phyloP scores from a whole-genome alignment of 176 grass and related monocot genomes.

The Calamus simplicifolius region DNA sequence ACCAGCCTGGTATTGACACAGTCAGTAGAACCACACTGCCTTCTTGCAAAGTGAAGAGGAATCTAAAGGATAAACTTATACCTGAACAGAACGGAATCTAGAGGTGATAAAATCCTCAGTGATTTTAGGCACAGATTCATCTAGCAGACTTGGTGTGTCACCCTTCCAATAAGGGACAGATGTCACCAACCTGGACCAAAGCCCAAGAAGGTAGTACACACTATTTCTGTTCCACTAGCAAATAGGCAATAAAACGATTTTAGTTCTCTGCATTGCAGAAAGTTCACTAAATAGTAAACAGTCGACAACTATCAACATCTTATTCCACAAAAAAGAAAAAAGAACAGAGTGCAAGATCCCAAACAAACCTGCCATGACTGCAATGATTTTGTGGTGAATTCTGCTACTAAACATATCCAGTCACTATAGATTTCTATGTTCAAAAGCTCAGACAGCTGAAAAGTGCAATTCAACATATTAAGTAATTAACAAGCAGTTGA shows the following conservation, averaged over 20 bases:
- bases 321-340: not conserved
- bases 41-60: not conserved
- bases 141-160: constrained; percentile 80
- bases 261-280: no score
- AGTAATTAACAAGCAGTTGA: not conserved
- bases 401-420: constrained; percentile 89
- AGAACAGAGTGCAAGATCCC: constrained; percentile 9
- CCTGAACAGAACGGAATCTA: constrained; percentile 97
- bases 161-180: constrained; percentile 98
- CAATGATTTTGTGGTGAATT: constrained; percentile 93
- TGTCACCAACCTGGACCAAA: constrained; percentile 97
- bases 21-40: not conserved
- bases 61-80: constrained; percentile 16
- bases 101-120: constrained; percentile 96
- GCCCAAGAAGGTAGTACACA: constrained; percentile 89
- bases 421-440: constrained; percentile 92
- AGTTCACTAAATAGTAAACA: no score
- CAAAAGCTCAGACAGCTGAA: constrained; percentile 86
- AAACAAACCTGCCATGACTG: constrained; percentile 95
- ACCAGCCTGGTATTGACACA: constrained; percentile 46
- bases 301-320: no score
- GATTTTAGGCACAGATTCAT: constrained; percentile 98
- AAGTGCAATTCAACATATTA: constrained; percentile 8
- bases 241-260: constrained; percentile 17
- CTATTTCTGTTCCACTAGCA: constrained; percentile 91